phyloP scores from a whole-genome alignment of 352 stramenopile genomes.

The Thraustochytrium striatum region DNA sequence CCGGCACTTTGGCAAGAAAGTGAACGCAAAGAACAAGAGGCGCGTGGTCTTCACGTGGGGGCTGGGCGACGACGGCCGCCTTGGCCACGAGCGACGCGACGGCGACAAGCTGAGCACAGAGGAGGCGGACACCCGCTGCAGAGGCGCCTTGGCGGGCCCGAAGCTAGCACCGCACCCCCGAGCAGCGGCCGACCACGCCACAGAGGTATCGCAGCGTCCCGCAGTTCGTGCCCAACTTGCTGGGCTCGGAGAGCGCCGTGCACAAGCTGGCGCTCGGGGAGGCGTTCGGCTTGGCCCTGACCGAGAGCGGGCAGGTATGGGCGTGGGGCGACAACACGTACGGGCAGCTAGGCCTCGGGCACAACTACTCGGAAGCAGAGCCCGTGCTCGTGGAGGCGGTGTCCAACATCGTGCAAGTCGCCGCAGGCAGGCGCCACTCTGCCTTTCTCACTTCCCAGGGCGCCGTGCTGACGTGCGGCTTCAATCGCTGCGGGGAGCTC shows the following conservation, averaged over 20 bases:
- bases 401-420: slow-evolving; percentile 6
- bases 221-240: slow-evolving; percentile 10
- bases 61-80: not conserved
- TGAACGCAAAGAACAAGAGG: slow-evolving; percentile 22
- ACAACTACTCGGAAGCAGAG: slow-evolving; percentile 18
- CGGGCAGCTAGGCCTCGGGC: slow-evolving; percentile 41
- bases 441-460: slow-evolving; percentile 13
- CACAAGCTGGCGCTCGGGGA: slow-evolving; percentile 5
- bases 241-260: not conserved
- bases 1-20: slow-evolving; percentile 19
- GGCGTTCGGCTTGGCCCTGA: slow-evolving; percentile 6
- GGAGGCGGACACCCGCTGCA: not conserved
- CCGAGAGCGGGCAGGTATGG: not conserved
- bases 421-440: not conserved
- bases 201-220: not conserved
- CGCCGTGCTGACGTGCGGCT: slow-evolving; percentile 14
- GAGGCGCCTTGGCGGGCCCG: too few species aligned
- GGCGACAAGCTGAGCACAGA: slow-evolving; percentile 10
- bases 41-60: slow-evolving; percentile 22
- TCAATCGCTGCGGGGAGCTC: slow-evolving; percentile 49
- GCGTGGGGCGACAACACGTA: slow-evolving; percentile 37
- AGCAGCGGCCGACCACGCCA: not conserved
- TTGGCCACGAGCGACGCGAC: slow-evolving; percentile 9
- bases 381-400: slow-evolving; percentile 20
- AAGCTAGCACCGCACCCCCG: too few species aligned